phyloP scores from a whole-genome alignment of 148 eudicot species.

The Gaultheria prostrata region DNA sequence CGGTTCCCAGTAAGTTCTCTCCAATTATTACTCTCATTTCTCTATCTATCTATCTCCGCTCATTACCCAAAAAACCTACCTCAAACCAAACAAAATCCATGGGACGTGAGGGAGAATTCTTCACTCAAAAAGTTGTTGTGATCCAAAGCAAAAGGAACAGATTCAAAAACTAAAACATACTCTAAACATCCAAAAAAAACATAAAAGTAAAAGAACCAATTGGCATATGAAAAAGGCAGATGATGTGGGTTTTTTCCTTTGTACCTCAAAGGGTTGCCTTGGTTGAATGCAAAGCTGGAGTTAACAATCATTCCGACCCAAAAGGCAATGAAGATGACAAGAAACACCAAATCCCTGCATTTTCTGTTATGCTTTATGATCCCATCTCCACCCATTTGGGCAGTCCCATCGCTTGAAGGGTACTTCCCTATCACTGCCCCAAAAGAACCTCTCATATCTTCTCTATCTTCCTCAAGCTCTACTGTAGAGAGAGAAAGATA shows the following conservation, averaged over 20 bases:
- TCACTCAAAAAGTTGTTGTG: neutral
- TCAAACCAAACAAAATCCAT: no score
- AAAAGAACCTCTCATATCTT: conserved; percentile 59
- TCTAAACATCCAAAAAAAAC: neutral
- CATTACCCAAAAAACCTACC: no score
- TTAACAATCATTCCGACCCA: conserved; percentile 99
- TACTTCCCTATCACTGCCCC: conserved; percentile 70
- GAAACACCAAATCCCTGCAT: conserved; percentile 84
- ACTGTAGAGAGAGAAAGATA: conserved; percentile 16
- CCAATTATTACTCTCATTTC: no score
- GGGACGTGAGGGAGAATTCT: neutral
- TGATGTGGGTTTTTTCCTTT: neutral
- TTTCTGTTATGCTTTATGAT: conserved; percentile 80
- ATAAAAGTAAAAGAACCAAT: conserved; percentile 16
- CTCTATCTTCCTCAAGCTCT: neutral
- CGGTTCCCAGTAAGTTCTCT: no score
- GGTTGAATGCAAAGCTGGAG: conserved; percentile 91
- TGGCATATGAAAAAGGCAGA: conserved; percentile 11
- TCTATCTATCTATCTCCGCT: no score
- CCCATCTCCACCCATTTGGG: conserved; percentile 41
- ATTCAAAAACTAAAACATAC: neutral
- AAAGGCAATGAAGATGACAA: conserved; percentile 78
- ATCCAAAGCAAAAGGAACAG: neutral
- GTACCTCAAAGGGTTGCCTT: conserved; percentile 90
- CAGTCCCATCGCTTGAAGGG: conserved; percentile 64